phyloP scores from a whole-genome alignment of 2,329 filamentous ascomycete genomes.

The Plectosphaerella sp. region DNA sequence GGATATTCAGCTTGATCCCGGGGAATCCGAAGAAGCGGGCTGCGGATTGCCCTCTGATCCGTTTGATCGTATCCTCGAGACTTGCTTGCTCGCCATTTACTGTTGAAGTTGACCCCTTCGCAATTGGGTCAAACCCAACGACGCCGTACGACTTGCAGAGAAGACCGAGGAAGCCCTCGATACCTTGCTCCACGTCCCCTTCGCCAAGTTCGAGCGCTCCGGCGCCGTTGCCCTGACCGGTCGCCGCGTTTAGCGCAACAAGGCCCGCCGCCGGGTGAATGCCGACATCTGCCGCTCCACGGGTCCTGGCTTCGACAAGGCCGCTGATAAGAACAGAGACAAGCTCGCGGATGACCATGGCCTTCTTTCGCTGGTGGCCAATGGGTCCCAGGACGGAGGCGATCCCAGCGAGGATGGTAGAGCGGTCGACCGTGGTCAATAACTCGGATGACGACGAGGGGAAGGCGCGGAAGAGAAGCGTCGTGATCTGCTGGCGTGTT shows the following conservation, averaged over 20 bases:
- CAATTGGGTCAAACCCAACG: slow-evolving; percentile 41
- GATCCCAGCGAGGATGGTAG: slow-evolving; percentile 79
- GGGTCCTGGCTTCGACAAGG: slow-evolving; percentile 83
- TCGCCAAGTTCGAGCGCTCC: slow-evolving; percentile 58
- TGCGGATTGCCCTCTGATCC: slow-evolving; percentile 56
- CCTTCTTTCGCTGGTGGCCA: slow-evolving; percentile 83
- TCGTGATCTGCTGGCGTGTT: slow-evolving; percentile 59
- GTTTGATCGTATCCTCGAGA: slow-evolving; percentile 46
- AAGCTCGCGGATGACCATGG: slow-evolving; percentile 81
- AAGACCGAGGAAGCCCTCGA: slow-evolving; percentile 58
- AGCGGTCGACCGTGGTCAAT: slow-evolving; percentile 69
- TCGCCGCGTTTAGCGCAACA: slow-evolving; percentile 60
- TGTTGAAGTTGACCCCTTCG: slow-evolving; percentile 1
- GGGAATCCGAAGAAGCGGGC: slow-evolving; percentile 70
- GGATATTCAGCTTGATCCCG: slow-evolving; percentile 77
- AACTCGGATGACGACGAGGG: slow-evolving; percentile 62
- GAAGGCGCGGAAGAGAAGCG: slow-evolving; percentile 64
- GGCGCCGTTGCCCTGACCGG: slow-evolving; percentile 43
- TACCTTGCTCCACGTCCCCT: slow-evolving; percentile 60
- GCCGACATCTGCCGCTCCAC: slow-evolving; percentile 92
- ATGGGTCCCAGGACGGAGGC: slow-evolving; percentile 78
- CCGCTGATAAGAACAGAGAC: slow-evolving; percentile 78
- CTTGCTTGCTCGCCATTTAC: slow-evolving; percentile 33
- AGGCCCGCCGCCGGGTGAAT: slow-evolving; percentile 90
- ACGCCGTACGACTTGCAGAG: slow-evolving; percentile 62